Evolutionary conservation across 1,284 basidiomycete genomes (phyloP), one percentile per base, ranked within the genome.

Genomic region (Acaromyces ingoldii): DNA sequence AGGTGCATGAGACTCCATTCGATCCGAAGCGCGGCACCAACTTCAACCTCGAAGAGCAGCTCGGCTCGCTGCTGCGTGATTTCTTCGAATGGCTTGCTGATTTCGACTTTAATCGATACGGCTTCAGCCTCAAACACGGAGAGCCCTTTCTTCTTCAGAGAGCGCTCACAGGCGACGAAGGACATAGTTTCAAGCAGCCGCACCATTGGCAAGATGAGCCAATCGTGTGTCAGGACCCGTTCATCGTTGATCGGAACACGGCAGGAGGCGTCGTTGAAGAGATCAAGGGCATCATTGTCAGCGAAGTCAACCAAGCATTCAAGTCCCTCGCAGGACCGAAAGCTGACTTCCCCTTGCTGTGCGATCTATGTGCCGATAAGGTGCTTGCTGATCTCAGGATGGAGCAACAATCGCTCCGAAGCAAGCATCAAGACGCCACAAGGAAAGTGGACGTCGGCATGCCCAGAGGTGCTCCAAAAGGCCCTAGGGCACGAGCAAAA

Each of bases 151-250:
- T n/a, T n/a, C n/a, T n/a, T n/a, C n/a, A n/a, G n/a, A n/a, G n/a
- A n/a, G n/a, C n/a, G n/a, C n/a, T n/a, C n/a, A n/a, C n/a, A n/a
- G n/a, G n/a, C n/a, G n/a, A n/a, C n/a, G n/a, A n/a, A n/a, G n/a
- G n/a, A n/a, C n/a, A 6, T n/a, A n/a, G n/a, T n/a, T n/a, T n/a
- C n/a, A n/a, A n/a, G n/a, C n/a, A n/a, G n/a, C n/a, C n/a, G n/a
- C 57, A 57, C 13, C 49, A 58, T 2, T 77, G 74, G 74, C 51
- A 34, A 2, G 54, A 59, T 7, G 60, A 68, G 25, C 56, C 60
- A 28, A 38, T 77, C 38, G 65, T 77, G 28, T 67, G 75, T 1
- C 76, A 76, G 47, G 76, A 77, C 48, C 76, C 76, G 6, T 77
- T 77, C 58, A 71, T 74, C 49, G 51, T 69, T 22, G 68, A 72